Base-by-base conservation (phyloP, 805 yeast species). In the Teunomyces gatunensis region DNA sequence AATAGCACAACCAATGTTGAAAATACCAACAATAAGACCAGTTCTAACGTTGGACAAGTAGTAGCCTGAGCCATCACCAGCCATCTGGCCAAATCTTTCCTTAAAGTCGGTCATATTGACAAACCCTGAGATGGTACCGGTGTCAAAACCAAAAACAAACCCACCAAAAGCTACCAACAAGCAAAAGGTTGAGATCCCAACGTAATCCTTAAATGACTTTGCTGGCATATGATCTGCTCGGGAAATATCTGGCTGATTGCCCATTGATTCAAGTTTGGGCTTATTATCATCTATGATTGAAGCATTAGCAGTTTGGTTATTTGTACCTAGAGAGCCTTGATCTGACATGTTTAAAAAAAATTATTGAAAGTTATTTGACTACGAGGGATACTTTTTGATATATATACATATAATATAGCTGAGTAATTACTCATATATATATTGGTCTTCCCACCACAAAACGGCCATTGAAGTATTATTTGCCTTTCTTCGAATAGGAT, bases 41-140 rank as follows among this genome's bases (percentile, higher is more conserved):
- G 74, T 71, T 58, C 81, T 67, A 11, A 72, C 72, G 50, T 74
- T 64, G n/a, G 77, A 67, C 43, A 80, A 63, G 41, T 63, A 60
- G 53, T 62, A 58, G 2, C 57, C 64, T 6, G 39, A 12, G 48
- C 84, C 85, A n/a, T 59, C 59, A 5, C 61, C 43, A 48, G 68
- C 53, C 2, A 52, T 18, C 51, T 71, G 65, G 59, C 87, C 89
- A 54, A 49, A 83, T 56, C 83, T 69, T 15, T 54, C 47, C 45
- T 67, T 60, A 64, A 78, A 84, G 52, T 81, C 81, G n/a, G 71
- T 56, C 83, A 84, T 80, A 61, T 80, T 80, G 43, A 83, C 81
- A 57, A 84, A 81, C 54, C 89, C 89, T 35, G 87, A 82, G 64
- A 84, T 79, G 53, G 89, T 83, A 71, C 89, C 90, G 44, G 88